Conservation (phyloP, 202 grass and related monocot genomes). For the Digitaria exilis region DNA sequence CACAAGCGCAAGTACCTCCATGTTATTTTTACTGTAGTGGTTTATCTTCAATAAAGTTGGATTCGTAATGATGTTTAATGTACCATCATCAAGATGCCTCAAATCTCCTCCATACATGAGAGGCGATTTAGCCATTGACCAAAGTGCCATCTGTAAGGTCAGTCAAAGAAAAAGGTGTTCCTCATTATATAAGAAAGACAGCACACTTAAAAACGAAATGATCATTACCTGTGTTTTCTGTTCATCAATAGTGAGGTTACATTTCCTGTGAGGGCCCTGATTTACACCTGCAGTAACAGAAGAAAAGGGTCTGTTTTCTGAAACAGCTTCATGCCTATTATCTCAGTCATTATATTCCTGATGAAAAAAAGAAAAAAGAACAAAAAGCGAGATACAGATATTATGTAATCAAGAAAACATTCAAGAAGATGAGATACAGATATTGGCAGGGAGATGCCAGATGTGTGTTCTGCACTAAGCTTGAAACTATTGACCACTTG, state of each 20-base stretch:
- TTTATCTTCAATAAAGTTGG: constrained; percentile 86
- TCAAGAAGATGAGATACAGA: background rate
- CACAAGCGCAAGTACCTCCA: constrained; percentile 61
- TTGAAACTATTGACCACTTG: no score
- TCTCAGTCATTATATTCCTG: background rate
- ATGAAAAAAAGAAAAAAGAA: background rate
- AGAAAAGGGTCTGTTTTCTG: constrained; percentile 13
- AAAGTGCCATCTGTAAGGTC: constrained; percentile 73
- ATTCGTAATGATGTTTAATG: constrained; percentile 75
- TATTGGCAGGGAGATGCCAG: no score
- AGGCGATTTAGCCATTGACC: constrained; percentile 91
- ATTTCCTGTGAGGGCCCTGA: constrained; percentile 82
- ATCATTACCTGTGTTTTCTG: constrained; percentile 82
- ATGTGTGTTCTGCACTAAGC: no score
- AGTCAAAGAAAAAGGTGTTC: constrained; percentile 25
- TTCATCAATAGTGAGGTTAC: constrained; percentile 76
- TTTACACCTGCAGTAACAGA: constrained; percentile 49
- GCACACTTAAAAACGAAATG: background rate
- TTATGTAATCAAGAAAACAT: constrained; percentile 1
- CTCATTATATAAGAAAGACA: background rate
- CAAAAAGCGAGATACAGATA: background rate
- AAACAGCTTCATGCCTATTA: constrained; percentile 2
- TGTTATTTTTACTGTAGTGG: constrained; percentile 78
- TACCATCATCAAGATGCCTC: constrained; percentile 60
- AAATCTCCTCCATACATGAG: constrained; percentile 96